A percentile compares a stretch with the other conserved stretches of the same genome.
phyloP scores from a whole-genome alignment of 352 stramenopile species.

The Aphanomyces cochlioides region DNA sequence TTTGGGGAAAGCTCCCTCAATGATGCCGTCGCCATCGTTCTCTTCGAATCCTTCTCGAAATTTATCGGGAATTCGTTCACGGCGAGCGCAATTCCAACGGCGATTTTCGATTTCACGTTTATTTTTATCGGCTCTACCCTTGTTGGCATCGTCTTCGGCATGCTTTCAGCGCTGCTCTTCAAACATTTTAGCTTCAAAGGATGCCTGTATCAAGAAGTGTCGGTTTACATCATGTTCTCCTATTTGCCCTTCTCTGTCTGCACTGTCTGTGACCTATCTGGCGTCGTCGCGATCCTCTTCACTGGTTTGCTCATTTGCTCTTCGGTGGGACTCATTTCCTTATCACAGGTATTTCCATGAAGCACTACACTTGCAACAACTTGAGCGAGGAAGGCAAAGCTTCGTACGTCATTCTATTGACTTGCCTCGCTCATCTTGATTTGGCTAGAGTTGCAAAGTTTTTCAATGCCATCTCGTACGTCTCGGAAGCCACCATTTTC shows the following conservation, averaged over 20 bases:
- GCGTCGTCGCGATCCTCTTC: constrained; percentile 93
- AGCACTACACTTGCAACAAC: constrained; percentile 88
- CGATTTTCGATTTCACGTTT: constrained; percentile 85
- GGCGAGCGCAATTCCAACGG: constrained; percentile 67
- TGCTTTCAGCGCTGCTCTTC: constrained; percentile 83
- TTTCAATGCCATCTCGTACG: constrained; percentile 88
- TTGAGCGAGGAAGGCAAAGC: constrained; percentile 72
- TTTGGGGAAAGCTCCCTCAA: constrained; percentile 95
- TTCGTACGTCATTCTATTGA: constrained; percentile 48
- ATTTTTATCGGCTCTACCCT: constrained; percentile 86
- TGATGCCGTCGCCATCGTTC: constrained; percentile 90
- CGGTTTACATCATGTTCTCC: constrained; percentile 84
- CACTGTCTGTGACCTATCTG: constrained; percentile 76
- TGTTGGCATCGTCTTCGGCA: constrained; percentile 81
- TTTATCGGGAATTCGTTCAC: constrained; percentile 88
- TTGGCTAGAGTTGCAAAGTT: constrained; percentile 35
- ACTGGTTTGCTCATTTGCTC: constrained; percentile 40
- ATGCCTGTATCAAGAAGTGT: constrained; percentile 84
- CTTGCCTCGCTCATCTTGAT: background rate
- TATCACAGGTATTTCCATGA: constrained; percentile 67
- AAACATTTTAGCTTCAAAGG: constrained; percentile 88
- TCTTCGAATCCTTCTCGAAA: constrained; percentile 91
- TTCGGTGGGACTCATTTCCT: background rate
- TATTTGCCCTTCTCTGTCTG: constrained; percentile 76
- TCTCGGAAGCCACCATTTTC: constrained; percentile 92